Evolutionary conservation across 2,329 filamentous ascomycete genomes (phyloP).

Genomic region (Cytospora piceicola): DNA sequence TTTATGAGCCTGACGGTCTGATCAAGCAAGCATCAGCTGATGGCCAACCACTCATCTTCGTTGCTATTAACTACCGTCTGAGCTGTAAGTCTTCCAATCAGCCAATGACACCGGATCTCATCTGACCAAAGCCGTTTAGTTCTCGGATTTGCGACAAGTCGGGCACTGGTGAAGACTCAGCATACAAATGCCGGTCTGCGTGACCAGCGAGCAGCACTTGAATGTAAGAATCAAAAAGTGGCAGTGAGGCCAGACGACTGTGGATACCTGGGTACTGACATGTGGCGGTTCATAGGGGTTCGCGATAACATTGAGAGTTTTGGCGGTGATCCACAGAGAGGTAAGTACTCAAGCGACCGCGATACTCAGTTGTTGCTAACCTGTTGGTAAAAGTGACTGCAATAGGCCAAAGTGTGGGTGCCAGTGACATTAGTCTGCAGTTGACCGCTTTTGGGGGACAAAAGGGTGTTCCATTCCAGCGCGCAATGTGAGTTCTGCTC

Average conservation of each 20-base stretch:
- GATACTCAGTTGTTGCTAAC: not conserved
- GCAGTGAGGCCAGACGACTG: too few species aligned
- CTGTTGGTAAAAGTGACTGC: conserved; percentile 33
- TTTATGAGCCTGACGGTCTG: conserved; percentile 35
- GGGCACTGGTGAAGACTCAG: conserved; percentile 32
- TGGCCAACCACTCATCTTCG: conserved; percentile 33
- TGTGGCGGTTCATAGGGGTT: conserved; percentile 1
- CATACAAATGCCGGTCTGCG: conserved; percentile 39
- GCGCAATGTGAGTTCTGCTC: conserved; percentile 34
- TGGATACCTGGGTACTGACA: too few species aligned
- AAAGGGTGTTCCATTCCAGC: conserved; percentile 37
- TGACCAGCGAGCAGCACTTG: conserved; percentile 39
- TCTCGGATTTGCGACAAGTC: conserved; percentile 35
- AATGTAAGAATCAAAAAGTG: conserved; percentile 34
- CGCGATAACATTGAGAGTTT: conserved; percentile 3
- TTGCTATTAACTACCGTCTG: conserved; percentile 36
- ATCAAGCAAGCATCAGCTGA: conserved; percentile 33
- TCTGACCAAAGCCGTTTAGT: conserved; percentile 23
- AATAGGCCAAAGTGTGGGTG: conserved; percentile 39
- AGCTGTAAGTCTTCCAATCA: conserved; percentile 29
- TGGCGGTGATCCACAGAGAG: conserved; percentile 18
- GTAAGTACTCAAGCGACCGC: not conserved
- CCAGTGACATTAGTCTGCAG: conserved; percentile 37
- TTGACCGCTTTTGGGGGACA: conserved; percentile 36
- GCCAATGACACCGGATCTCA: not conserved